Conservation (phyloP, 140 eudicot species). For the Stevia rebaudiana region DNA sequence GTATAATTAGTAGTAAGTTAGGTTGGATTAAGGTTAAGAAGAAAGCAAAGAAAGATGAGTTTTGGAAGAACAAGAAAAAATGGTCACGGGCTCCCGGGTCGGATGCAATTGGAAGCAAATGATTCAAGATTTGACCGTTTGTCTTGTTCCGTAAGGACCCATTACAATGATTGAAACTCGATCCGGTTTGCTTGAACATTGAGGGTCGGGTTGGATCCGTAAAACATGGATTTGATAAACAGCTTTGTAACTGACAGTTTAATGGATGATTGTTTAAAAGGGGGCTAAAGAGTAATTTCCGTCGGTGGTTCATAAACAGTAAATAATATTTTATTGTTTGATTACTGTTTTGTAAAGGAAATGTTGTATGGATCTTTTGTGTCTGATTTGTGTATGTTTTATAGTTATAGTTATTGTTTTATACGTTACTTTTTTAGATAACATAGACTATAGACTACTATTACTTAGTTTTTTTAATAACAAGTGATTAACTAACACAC, state of each 20-base stretch:
- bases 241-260: not conserved
- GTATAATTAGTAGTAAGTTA: conserved; percentile 70
- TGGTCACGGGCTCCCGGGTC: conserved; percentile 39
- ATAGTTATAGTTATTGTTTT: not conserved
- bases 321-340: conserved; percentile 16
- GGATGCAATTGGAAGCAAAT: conserved; percentile 25
- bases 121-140: conserved; percentile 18
- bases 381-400: not conserved
- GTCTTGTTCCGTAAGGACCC: not conserved
- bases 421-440: too few relatives aligned
- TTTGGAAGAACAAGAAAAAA: conserved; percentile 77
- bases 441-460: too few relatives aligned
- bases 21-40: conserved; percentile 68
- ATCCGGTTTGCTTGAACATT: not conserved
- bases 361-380: not conserved
- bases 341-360: conserved; percentile 4
- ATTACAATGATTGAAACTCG: not conserved
- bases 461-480: too few relatives aligned
- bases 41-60: conserved; percentile 85
- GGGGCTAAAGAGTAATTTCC: not conserved
- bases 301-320: conserved; percentile 9
- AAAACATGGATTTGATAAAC: not conserved
- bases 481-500: too few relatives aligned
- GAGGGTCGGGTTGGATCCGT: not conserved
- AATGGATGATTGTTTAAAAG: not conserved